Evolutionary conservation across 2,329 filamentous ascomycete species (phyloP), one percentile per base, ranked within the genome.

Genomic region (Rasamsonia emersonii): DNA sequence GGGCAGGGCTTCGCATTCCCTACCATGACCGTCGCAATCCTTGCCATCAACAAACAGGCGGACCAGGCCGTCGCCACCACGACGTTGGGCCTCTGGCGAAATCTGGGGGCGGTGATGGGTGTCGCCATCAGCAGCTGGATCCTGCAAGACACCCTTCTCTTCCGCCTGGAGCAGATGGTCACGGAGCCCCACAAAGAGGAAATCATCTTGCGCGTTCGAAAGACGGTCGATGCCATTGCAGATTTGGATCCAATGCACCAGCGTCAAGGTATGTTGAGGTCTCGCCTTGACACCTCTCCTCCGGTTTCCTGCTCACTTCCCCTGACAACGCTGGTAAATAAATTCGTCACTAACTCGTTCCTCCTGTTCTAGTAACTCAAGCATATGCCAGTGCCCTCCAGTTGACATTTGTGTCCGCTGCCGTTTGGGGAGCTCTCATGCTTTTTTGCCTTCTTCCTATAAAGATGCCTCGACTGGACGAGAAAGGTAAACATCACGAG

Each of bases 61-160:
- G 75, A 80, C 29, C 77, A 82, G 52, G 79, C 79, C 9, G 76
- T 82, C 24, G 75, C 77, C 9, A 82, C 80, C 1, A 76, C 71
- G 32, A 85, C 82, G 0, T 61, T 88, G 38, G 71, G 80, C 11
- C 61, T 88, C 11, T 86, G 79, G 75, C 71, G 82, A 33, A 76
- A 73, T 36, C 57, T 88, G 4, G 83, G 82, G 5, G 72, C 70
- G 35, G 81, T 88, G 1, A 67, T 86, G 48, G 83, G 82, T n/a
- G 73, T 88, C 26, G 76, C 82, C 1, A 62, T 71, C 32, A 82
- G 76, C 43, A 82, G 78, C 50, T 67, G 86, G 36, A 73, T 86
- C 5, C 62, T 88, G 39, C 82, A 89, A 59, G 86, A 86, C 46
- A 68, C 73, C 1, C 61, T 89, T 31, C 58, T 72, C 6, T 58